A percentile compares a stretch with the other conserved stretches of the same genome.
Evolutionary conservation across 2,329 filamentous ascomycete genomes (phyloP).

Genomic region (Cryphonectria radicalis): DNA sequence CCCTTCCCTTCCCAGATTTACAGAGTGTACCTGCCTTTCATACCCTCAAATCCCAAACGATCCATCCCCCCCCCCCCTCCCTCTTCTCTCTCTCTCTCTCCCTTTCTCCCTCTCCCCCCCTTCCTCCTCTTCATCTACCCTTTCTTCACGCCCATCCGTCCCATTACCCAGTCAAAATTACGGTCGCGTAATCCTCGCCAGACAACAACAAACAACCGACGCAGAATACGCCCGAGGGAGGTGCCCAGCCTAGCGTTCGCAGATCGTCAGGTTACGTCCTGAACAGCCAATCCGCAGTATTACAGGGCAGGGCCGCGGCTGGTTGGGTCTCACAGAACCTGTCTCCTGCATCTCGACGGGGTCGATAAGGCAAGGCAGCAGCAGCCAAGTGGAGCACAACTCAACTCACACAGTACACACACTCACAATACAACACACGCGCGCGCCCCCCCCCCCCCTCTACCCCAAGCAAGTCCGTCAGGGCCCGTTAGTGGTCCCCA

Average conservation of each 20-base stretch:
- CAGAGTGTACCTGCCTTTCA: background rate
- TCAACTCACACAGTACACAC: background rate
- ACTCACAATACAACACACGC: background rate
- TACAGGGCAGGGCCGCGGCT: background rate
- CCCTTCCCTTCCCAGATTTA: background rate
- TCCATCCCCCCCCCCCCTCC: too few relatives aligned
- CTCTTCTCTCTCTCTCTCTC: background rate
- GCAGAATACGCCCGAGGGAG: background rate
- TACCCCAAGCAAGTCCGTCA: background rate
- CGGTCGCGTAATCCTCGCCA: background rate
- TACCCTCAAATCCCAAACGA: background rate
- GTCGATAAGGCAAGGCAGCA: background rate
- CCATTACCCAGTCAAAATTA: background rate
- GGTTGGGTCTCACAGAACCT: background rate
- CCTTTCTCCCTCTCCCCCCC: background rate
- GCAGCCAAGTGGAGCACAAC: conserved; percentile 5
- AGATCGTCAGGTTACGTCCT: background rate
- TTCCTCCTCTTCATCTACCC: background rate
- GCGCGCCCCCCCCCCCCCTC: background rate
- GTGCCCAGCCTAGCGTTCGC: background rate
- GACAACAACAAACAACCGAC: background rate
- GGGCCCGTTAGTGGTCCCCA: conserved; percentile 1
- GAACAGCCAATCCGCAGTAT: background rate
- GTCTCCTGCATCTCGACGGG: conserved; percentile 6
- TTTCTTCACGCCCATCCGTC: background rate